Evolutionary conservation across 1,284 basidiomycete genomes (phyloP).

Genomic region (Microbotryum intermedium): DNA sequence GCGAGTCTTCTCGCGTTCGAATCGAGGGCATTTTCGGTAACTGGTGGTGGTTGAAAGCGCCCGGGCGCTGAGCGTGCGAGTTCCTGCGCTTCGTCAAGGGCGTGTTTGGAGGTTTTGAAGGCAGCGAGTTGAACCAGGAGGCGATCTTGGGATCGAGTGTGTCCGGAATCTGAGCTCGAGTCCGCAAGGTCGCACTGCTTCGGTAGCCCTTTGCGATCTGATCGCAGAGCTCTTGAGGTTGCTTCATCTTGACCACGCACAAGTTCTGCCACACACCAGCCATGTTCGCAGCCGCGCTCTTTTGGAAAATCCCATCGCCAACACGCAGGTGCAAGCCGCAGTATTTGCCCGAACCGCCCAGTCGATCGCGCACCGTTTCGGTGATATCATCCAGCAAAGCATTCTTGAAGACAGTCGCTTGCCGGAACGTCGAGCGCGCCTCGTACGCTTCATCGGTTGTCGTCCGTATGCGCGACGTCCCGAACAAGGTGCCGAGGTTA

Average conservation of each 20-base stretch:
- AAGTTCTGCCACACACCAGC: conserved; percentile 27
- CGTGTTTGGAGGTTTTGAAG: not conserved
- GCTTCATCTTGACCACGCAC: conserved; percentile 29
- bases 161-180: too few relatives aligned
- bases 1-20: conserved; percentile 14
- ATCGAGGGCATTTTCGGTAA: conserved; percentile 17
- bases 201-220: conserved; percentile 2
- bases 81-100: conserved; percentile 15
- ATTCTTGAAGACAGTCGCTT: conserved; percentile 32
- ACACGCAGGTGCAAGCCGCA: conserved; percentile 58
- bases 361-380: conserved; percentile 30
- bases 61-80: conserved; percentile 24
- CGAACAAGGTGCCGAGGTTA: conserved; percentile 37
- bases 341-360: conserved; percentile 48
- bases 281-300: conserved; percentile 37
- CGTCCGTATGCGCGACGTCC: conserved; percentile 30
- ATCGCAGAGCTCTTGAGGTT: conserved; percentile 15
- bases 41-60: conserved; percentile 25
- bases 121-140: not conserved
- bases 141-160: not conserved
- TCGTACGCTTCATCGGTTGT: conserved; percentile 21
- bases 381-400: conserved; percentile 31
- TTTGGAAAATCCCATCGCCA: conserved; percentile 55
- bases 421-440: conserved; percentile 25
- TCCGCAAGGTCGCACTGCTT: not conserved